Percentiles rank a stretch among this genome's conserved stretches.
phyloP scores from a whole-genome alignment of 1,284 basidiomycete species.

The Inonotus hispidus region DNA sequence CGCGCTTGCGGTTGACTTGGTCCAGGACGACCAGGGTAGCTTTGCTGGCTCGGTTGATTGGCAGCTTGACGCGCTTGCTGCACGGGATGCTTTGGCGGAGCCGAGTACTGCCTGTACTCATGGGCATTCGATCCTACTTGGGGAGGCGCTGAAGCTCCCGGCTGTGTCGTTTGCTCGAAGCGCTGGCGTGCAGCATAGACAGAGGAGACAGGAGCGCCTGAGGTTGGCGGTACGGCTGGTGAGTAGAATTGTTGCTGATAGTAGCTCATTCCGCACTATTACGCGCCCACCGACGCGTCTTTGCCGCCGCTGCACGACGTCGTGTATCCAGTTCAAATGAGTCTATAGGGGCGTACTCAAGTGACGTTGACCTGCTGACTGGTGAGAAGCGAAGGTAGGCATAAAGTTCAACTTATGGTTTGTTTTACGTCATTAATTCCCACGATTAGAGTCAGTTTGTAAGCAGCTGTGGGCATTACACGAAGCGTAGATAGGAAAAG shows the following conservation, averaged over 20 bases:
- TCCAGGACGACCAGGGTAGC: background rate
- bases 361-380: background rate
- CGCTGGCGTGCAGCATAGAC: constrained; percentile 15
- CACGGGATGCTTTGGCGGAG: constrained; percentile 6
- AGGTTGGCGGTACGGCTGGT: background rate
- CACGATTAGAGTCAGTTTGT: background rate
- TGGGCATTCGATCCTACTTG: constrained; percentile 6
- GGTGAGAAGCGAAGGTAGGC: background rate
- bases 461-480: background rate
- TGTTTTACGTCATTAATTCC: background rate
- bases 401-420: background rate
- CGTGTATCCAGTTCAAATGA: background rate
- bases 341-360: background rate
- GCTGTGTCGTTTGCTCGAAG: constrained; percentile 7
- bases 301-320: background rate
- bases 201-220: constrained; percentile 5
- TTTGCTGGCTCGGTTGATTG: background rate
- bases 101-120: background rate
- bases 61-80: constrained; percentile 4
- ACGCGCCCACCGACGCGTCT: background rate
- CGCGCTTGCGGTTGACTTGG: background rate
- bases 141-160: background rate
- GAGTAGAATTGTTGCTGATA: constrained; percentile 12
- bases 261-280: constrained; percentile 10
- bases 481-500: constrained; percentile 4